Percentiles rank a stretch among this genome's conserved stretches.
Evolutionary conservation across 805 yeast genomes (phyloP).

Genomic region (Candida tallmaniae): DNA sequence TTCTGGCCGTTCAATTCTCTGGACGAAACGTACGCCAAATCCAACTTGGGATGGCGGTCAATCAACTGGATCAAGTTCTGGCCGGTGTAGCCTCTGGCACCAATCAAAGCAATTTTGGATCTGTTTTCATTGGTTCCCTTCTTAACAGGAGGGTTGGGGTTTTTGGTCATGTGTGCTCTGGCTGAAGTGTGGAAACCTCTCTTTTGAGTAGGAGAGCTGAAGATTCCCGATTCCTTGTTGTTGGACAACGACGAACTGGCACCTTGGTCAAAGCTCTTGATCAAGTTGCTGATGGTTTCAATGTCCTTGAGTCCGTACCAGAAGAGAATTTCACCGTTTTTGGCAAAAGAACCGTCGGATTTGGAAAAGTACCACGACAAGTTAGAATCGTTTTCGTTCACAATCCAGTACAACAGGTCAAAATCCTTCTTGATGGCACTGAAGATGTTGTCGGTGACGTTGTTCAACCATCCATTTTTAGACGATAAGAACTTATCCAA

Average conservation of each 20-base stretch:
- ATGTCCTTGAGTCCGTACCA: slow-evolving; percentile 87
- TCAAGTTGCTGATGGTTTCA: slow-evolving; percentile 53
- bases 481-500: slow-evolving; percentile 85
- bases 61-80: slow-evolving; percentile 86
- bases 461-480: slow-evolving; percentile 94
- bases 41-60: slow-evolving; percentile 82
- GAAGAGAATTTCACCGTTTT: slow-evolving; percentile 83
- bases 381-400: slow-evolving; percentile 85
- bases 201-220: slow-evolving; percentile 43
- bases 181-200: slow-evolving; percentile 51
- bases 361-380: slow-evolving; percentile 87
- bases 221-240: slow-evolving; percentile 43
- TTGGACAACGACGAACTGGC: slow-evolving; percentile 33
- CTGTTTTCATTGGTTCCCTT: slow-evolving; percentile 57
- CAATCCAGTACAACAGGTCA: slow-evolving; percentile 77
- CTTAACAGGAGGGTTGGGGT: slow-evolving; percentile 70
- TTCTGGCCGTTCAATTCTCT: slow-evolving; percentile 89
- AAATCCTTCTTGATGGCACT: slow-evolving; percentile 73
- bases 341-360: slow-evolving; percentile 90
- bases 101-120: slow-evolving; percentile 86
- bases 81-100: slow-evolving; percentile 98
- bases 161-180: slow-evolving; percentile 23
- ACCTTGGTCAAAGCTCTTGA: slow-evolving; percentile 44
- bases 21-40: slow-evolving; percentile 89
- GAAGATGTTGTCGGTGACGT: slow-evolving; percentile 93